phyloP scores from a whole-genome alignment of 2,329 filamentous ascomycete genomes.

The Trichophyton benhamiae region DNA sequence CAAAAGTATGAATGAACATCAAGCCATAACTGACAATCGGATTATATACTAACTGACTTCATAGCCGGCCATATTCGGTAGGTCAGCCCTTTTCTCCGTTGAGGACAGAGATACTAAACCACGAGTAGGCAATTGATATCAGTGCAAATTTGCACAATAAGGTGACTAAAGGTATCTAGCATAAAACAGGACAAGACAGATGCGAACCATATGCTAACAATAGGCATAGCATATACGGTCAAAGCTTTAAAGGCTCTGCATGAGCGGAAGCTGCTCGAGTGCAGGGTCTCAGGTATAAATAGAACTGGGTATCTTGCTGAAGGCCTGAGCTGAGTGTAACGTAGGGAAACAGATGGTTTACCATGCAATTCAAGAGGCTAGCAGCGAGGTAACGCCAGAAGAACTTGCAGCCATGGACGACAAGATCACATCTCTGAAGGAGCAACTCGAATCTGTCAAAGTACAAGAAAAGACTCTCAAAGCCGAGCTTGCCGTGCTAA shows the following conservation, averaged over 20 bases:
- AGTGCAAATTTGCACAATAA: conserved; percentile 50
- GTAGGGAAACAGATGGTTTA: conserved; percentile 52
- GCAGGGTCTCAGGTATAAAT: conserved; percentile 40
- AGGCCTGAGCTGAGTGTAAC: background rate
- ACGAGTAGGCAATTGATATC: conserved; percentile 41
- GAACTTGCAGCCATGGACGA: conserved; percentile 39
- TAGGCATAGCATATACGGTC: conserved; percentile 39
- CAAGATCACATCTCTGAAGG: conserved; percentile 37
- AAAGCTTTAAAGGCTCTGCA: conserved; percentile 53
- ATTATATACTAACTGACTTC: background rate
- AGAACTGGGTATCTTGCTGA: background rate
- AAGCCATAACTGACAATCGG: background rate
- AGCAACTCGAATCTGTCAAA: conserved; percentile 34
- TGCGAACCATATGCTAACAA: background rate
- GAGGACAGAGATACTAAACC: background rate
- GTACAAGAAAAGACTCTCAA: conserved; percentile 40
- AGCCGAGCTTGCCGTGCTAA: conserved; percentile 34
- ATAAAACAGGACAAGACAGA: too few relatives aligned
- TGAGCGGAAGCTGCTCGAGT: conserved; percentile 47
- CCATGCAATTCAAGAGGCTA: conserved; percentile 42
- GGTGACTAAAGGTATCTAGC: conserved; percentile 41
- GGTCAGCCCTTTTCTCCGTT: conserved; percentile 9
- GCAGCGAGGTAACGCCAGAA: conserved; percentile 37
- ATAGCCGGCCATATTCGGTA: conserved; percentile 44
- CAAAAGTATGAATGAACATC: conserved; percentile 33